phyloP scores from a whole-genome alignment of 2,329 filamentous ascomycete species.

The Monosporascus ibericus region DNA sequence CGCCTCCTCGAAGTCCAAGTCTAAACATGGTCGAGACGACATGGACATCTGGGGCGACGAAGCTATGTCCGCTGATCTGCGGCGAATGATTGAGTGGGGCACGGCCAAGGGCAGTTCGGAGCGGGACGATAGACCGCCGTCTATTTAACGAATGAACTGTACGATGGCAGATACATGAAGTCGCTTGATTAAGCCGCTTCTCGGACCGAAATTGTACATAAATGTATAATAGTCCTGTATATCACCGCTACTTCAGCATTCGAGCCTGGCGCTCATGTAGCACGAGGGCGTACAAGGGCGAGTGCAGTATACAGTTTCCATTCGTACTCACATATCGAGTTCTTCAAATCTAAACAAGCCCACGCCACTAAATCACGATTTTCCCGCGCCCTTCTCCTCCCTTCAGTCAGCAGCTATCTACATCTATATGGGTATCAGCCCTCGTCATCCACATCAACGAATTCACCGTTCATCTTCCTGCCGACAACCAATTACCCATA shows the following conservation, averaged over 20 bases:
- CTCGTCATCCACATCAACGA: neutral
- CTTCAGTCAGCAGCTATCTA: neutral
- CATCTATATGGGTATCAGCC: neutral
- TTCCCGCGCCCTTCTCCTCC: neutral
- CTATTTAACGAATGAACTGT: too few relatives aligned
- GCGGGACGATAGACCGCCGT: too few relatives aligned
- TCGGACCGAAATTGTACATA: too few relatives aligned
- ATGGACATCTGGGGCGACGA: neutral
- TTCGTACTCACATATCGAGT: neutral
- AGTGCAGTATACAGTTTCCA: neutral
- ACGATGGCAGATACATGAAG: too few relatives aligned
- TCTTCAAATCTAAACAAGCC: neutral
- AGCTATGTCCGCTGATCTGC: neutral
- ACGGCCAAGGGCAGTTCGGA: too few relatives aligned
- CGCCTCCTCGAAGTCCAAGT: neutral
- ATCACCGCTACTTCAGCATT: too few relatives aligned
- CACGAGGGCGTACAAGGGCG: too few relatives aligned
- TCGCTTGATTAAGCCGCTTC: too few relatives aligned
- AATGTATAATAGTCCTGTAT: too few relatives aligned
- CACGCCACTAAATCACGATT: too few relatives aligned
- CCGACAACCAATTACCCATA: conserved; percentile 52
- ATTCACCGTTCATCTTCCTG: neutral
- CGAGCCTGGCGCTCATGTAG: too few relatives aligned
- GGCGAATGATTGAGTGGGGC: neutral
- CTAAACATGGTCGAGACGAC: neutral